Conservation (phyloP, 106 monocot species). For the Posidonia australis region DNA sequence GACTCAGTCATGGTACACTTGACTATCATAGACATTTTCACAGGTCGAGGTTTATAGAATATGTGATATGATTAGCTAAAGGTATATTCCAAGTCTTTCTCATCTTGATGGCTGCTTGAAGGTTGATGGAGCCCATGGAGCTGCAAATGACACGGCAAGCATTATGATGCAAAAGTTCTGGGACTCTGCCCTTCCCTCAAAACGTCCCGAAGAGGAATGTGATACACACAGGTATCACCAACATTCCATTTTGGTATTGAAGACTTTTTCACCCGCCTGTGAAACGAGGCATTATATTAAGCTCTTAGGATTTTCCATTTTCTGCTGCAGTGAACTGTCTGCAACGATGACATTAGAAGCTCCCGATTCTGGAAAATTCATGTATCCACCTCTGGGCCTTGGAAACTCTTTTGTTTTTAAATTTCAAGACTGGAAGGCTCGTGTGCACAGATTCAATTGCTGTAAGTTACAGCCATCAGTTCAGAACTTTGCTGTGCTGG, state of each 20-base stretch:
- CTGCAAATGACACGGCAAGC: slow-evolving; percentile 55
- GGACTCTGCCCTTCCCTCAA: slow-evolving; percentile 84
- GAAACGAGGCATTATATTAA: too few species aligned
- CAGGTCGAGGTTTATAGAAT: too few species aligned
- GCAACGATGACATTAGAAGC: slow-evolving; percentile 50
- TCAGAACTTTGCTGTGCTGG: not conserved
- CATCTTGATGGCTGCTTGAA: slow-evolving; percentile 16
- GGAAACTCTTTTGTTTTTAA: slow-evolving; percentile 73
- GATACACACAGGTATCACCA: slow-evolving; percentile 50
- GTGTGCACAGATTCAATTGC: slow-evolving; percentile 71
- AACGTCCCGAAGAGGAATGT: slow-evolving; percentile 66
- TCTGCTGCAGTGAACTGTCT: slow-evolving; percentile 52
- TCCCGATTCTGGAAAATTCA: slow-evolving; percentile 40
- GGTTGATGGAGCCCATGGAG: slow-evolving; percentile 65
- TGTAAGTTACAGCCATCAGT: slow-evolving; percentile 30
- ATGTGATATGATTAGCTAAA: too few species aligned
- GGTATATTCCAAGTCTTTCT: too few species aligned
- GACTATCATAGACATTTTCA: too few species aligned
- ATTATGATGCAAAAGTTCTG: slow-evolving; percentile 94
- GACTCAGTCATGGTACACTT: too few species aligned
- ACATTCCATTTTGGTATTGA: not conserved
- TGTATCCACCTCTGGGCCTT: slow-evolving; percentile 40
- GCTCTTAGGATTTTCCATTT: not conserved
- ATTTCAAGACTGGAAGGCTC: slow-evolving; percentile 54
- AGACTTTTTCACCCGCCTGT: not conserved